Conservation (phyloP, 768 basidiomycete genomes). For the Hericium coralloides region DNA sequence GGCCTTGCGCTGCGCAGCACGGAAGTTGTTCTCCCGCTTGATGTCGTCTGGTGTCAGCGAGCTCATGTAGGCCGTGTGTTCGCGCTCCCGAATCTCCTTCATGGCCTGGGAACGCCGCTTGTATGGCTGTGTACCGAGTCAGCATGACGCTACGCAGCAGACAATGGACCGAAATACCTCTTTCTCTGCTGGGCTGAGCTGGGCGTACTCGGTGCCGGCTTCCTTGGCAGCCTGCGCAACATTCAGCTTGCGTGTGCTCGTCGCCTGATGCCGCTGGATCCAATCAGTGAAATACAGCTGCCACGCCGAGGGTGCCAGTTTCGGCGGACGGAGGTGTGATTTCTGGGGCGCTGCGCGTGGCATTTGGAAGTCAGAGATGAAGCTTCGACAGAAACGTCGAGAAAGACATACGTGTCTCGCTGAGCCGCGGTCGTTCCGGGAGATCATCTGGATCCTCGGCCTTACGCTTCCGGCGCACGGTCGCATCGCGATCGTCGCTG, state of each 20-base stretch:
- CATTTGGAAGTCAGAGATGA: slow-evolving; percentile 10
- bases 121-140: slow-evolving; percentile 52
- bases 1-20: slow-evolving; percentile 86
- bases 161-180: slow-evolving; percentile 43
- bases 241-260: slow-evolving; percentile 78
- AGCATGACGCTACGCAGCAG: slow-evolving; percentile 11
- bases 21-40: slow-evolving; percentile 86
- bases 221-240: slow-evolving; percentile 94
- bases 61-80: slow-evolving; percentile 77
- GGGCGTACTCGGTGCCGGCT: slow-evolving; percentile 84
- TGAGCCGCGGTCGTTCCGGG: slow-evolving; percentile 15
- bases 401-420: slow-evolving; percentile 12
- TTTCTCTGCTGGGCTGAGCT: slow-evolving; percentile 69
- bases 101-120: slow-evolving; percentile 74
- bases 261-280: slow-evolving; percentile 80
- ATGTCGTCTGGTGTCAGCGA: slow-evolving; percentile 90
- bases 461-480: slow-evolving; percentile 52
- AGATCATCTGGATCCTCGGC: slow-evolving; percentile 18
- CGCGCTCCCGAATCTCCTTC: slow-evolving; percentile 80
- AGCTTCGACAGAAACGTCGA: neutral
- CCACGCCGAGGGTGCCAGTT: slow-evolving; percentile 91
- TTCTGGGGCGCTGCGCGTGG: slow-evolving; percentile 50
- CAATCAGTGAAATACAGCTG: slow-evolving; percentile 95
- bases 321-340: slow-evolving; percentile 78
- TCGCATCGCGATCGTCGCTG: slow-evolving; percentile 60